These are phyloP conservation scores for Nepenthes mirabilis DNA, from an alignment of 148 eudicot species.

Conservation along the genomic window DNA sequence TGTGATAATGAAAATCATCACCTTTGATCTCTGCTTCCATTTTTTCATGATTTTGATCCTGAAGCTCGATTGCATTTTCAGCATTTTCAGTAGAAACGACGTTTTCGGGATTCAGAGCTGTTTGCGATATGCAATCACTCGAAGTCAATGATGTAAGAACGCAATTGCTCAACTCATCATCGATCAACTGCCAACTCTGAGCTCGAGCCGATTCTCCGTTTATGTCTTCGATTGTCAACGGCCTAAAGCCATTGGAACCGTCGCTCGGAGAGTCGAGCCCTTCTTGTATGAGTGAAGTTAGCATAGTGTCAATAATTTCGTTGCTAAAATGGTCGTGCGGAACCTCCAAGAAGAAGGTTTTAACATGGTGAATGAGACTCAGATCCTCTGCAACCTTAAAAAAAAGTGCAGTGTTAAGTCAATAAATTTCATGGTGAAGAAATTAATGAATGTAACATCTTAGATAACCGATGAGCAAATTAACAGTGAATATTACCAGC, in stretches of 20 bases:
- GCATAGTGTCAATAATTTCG: constrained; percentile 9
- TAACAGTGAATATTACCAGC: constrained; percentile 18
- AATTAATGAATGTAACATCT: no score
- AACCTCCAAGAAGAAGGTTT: constrained; percentile 25
- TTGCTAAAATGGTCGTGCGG: constrained; percentile 9
- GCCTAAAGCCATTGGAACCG: constrained; percentile 17
- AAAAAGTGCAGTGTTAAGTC: not conserved
- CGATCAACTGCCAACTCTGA: constrained; percentile 28
- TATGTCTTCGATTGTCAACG: constrained; percentile 8
- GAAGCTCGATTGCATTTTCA: no score
- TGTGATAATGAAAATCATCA: no score
- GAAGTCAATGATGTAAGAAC: no score
- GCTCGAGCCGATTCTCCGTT: constrained; percentile 22
- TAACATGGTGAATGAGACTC: constrained; percentile 33
- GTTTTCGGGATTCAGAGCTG: no score
- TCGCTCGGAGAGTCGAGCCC: constrained; percentile 15
- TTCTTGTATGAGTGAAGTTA: constrained; percentile 15
- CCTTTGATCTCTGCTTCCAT: no score
- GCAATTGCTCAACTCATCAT: constrained; percentile 7
- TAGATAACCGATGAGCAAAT: not conserved
- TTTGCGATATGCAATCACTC: no score
- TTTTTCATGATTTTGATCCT: no score
- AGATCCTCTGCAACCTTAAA: constrained; percentile 51
- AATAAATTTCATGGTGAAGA: no score
- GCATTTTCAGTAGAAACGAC: no score